Evolutionary conservation across 352 stramenopile species (phyloP), one percentile per base, ranked within the genome.

Genomic region (Phytopythium montanum): DNA sequence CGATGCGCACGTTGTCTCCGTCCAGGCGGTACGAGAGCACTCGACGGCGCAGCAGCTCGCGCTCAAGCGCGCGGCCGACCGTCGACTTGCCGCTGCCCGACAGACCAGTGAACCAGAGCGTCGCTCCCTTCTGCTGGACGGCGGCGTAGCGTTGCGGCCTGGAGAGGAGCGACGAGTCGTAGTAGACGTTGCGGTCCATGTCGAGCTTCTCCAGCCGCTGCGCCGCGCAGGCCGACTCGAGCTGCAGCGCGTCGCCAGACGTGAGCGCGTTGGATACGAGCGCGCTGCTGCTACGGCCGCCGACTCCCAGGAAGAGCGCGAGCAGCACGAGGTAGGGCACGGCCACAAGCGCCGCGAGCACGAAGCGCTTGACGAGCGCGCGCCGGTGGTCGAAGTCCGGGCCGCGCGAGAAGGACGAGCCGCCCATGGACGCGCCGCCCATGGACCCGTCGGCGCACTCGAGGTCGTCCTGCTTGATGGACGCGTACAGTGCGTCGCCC

Each of bases 41-140:
- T 49, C 96, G 92, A 23, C 97, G 92, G 18, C 80, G 71, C 62
- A 99, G 85, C 38, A 99, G 80, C 62, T 94, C 75, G 64, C 98
- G 92, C 85, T 99, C 97, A 12, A 99, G 72, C 6, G 97, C 95
- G 3, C 91, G 97, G 14, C 96, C 96, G 57, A 99, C 97, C 6
- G 97, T 99, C 48, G 92, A 98, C 78, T 99, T 99, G 34, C 97
- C 97, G 38, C 93, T 97, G n/a, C 97, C 97, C 19, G 83, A 97
- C 34, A 99, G 94, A 13, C 97, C 97, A 7, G 97, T 99, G 81
- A 99, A 99, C 97, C 97, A 99, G 1, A 99, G 81, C 25, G 97
- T 99, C 8, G 96, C 94, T 23, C 97, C 97, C 71, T 99, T 99
- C 75, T 99, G 97, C 64, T 88, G 73, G 42, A 94, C 59, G 0